phyloP scores from a whole-genome alignment of 495 filamentous ascomycete species.

The Niebla homalea region DNA sequence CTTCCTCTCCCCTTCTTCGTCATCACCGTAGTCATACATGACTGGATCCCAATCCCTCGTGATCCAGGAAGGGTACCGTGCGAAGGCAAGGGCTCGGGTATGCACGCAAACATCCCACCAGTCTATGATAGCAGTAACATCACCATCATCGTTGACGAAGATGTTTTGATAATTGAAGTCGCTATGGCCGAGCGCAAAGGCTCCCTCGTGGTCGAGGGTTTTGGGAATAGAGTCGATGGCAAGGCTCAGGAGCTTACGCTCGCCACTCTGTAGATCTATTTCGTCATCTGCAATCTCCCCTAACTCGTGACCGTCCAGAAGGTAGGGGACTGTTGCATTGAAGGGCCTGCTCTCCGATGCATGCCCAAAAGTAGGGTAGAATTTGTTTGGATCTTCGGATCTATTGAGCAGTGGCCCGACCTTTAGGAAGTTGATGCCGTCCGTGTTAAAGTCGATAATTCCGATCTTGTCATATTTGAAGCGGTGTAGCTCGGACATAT shows the following conservation, averaged over 20 bases:
- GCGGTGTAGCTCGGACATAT: conserved; percentile 2
- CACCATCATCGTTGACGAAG: conserved; percentile 28
- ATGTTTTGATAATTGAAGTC: conserved; percentile 26
- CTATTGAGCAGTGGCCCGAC: not conserved
- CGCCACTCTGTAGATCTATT: not conserved
- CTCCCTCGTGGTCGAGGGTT: not conserved
- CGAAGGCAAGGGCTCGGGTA: conserved; percentile 20
- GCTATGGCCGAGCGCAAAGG: conserved; percentile 8
- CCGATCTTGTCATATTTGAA: conserved; percentile 1
- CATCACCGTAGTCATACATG: not conserved
- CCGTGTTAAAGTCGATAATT: not conserved
- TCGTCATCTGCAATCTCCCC: not conserved
- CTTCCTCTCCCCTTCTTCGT: not conserved
- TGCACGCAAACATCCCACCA: conserved; percentile 24
- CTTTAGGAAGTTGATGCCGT: not conserved
- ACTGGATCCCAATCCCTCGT: conserved; percentile 21
- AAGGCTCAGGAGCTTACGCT: not conserved
- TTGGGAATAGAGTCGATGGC: conserved; percentile 5
- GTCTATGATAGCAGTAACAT: conserved; percentile 29
- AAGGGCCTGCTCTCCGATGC: not conserved
- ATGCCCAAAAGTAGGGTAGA: not conserved
- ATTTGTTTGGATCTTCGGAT: not conserved
- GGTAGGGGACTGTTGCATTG: not conserved
- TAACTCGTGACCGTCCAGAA: not conserved
- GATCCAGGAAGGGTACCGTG: conserved; percentile 22